Percentiles rank a stretch among this genome's conserved stretches.
phyloP scores from a whole-genome alignment of 257 asterid species.

The Cynanchum wilfordii region DNA sequence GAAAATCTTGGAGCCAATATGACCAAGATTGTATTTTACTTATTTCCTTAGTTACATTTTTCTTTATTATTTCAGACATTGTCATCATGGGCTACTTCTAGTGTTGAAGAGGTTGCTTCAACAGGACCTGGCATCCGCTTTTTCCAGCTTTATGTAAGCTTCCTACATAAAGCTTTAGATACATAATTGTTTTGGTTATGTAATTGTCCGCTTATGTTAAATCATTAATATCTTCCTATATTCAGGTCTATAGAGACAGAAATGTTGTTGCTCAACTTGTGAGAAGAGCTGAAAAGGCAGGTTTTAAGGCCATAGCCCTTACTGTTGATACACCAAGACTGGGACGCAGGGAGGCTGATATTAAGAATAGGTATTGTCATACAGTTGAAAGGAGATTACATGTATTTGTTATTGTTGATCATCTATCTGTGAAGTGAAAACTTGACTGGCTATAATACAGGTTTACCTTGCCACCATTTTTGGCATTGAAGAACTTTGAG shows the following conservation, averaged over 20 bases:
- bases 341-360: slow-evolving; percentile 92
- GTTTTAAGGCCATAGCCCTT: slow-evolving; percentile 94
- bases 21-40: neutral
- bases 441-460: slow-evolving; percentile 18
- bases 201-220: neutral
- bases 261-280: slow-evolving; percentile 87
- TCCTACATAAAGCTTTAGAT: neutral
- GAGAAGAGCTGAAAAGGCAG: slow-evolving; percentile 88
- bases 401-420: neutral
- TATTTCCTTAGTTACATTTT: slow-evolving; percentile 15
- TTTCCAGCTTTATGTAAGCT: slow-evolving; percentile 47
- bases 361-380: slow-evolving; percentile 60
- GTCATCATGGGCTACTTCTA: slow-evolving; percentile 58
- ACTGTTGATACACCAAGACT: slow-evolving; percentile 86
- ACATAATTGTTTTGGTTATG: neutral
- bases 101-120: slow-evolving; percentile 95
- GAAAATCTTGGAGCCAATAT: neutral
- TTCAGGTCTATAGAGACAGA: slow-evolving; percentile 84
- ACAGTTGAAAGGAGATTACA: neutral
- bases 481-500: slow-evolving; percentile 79
- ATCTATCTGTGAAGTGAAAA: neutral
- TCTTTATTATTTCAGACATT: slow-evolving; percentile 53
- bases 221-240: slow-evolving; percentile 5
- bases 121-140: slow-evolving; percentile 50
- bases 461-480: slow-evolving; percentile 50